These are phyloP conservation scores for Trametes cubensis DNA, from an alignment of 768 basidiomycete genomes.

Conservation along the genomic window DNA sequence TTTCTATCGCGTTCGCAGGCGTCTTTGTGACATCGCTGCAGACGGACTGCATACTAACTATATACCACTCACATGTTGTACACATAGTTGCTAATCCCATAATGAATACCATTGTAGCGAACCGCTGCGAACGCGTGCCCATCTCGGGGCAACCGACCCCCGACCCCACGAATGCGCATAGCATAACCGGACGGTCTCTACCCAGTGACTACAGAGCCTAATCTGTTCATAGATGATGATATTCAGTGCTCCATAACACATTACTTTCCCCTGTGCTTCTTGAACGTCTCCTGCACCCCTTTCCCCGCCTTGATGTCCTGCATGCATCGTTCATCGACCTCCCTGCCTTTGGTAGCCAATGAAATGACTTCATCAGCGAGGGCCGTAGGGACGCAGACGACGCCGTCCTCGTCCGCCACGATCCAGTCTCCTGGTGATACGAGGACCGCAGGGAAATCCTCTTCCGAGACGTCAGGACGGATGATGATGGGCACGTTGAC, in stretches of 20 bases:
- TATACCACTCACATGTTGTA: neutral
- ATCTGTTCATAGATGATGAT: no score
- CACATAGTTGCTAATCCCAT: neutral
- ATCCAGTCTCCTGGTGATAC: slow-evolving; percentile 81
- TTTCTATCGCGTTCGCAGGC: neutral
- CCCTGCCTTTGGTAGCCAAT: slow-evolving; percentile 57
- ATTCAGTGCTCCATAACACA: neutral
- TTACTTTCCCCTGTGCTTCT: slow-evolving; percentile 62
- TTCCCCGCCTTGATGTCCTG: slow-evolving; percentile 74
- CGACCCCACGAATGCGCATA: no score
- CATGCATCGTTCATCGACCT: slow-evolving; percentile 72
- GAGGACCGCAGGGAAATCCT: slow-evolving; percentile 53
- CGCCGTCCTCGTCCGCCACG: slow-evolving; percentile 87
- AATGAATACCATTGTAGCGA: neutral
- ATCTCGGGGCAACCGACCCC: no score
- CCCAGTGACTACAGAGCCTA: no score
- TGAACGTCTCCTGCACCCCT: slow-evolving; percentile 79
- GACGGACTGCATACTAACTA: neutral
- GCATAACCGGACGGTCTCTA: no score
- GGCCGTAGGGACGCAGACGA: slow-evolving; percentile 73
- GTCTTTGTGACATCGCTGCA: neutral
- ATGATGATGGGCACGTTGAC: slow-evolving; percentile 68
- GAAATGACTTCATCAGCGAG: slow-evolving; percentile 58
- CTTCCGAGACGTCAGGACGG: slow-evolving; percentile 34
- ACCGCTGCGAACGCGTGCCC: no score